These are phyloP conservation scores for Ganoderma sp. DNA, from an alignment of 1,284 basidiomycete species.

Conservation along the genomic window DNA sequence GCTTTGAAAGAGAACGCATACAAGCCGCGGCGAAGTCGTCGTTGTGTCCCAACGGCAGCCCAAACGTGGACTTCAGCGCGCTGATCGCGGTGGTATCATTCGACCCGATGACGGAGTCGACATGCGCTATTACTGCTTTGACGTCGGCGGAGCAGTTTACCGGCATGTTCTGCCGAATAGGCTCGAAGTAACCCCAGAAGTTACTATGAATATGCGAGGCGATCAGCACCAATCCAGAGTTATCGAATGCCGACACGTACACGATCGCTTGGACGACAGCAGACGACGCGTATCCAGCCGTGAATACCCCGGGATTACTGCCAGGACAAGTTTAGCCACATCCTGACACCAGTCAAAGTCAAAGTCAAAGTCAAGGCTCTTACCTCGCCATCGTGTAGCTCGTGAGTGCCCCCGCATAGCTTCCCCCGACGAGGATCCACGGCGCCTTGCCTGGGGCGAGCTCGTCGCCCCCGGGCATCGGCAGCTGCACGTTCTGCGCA, in stretches of 20 bases:
- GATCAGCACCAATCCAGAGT: not conserved
- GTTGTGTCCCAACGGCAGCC: constrained; percentile 60
- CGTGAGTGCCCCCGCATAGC: constrained; percentile 71
- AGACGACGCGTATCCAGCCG: constrained; percentile 73
- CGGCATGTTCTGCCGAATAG: constrained; percentile 69
- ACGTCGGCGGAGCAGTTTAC: constrained; percentile 74
- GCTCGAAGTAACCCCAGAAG: constrained; percentile 75
- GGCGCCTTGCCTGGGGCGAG: constrained; percentile 63
- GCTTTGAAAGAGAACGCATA: constrained; percentile 30
- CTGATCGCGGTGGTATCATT: constrained; percentile 52
- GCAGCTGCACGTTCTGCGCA: constrained; percentile 65
- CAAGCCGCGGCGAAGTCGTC: constrained; percentile 69
- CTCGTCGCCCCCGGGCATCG: constrained; percentile 66
- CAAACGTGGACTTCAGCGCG: constrained; percentile 59
- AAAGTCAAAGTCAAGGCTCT: no score
- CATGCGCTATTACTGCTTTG: constrained; percentile 60
- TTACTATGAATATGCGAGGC: constrained; percentile 44
- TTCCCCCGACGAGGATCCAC: constrained; percentile 76
- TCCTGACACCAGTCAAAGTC: no score
- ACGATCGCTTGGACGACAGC: constrained; percentile 72
- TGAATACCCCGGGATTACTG: constrained; percentile 68
- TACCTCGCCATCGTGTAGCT: constrained; percentile 76
- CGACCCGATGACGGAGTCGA: constrained; percentile 59
- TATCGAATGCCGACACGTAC: constrained; percentile 43
- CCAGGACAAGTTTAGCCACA: not conserved